A percentile compares a stretch with the other conserved stretches of the same genome.
Evolutionary conservation across 208 protist genomes (phyloP).

Genomic region (Leishmania arabica): DNA sequence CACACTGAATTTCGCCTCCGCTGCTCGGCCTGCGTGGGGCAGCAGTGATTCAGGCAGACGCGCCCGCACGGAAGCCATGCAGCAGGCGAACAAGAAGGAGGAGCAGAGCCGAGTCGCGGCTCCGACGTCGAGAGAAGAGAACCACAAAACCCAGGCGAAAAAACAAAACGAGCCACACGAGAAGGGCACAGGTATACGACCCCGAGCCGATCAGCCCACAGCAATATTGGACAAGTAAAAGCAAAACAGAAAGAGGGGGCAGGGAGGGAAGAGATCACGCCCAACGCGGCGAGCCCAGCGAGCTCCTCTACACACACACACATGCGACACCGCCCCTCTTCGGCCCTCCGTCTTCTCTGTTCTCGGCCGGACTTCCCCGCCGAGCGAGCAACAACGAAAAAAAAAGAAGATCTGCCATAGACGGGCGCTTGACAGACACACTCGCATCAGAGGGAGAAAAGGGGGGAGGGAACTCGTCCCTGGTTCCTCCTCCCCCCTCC

Average conservation of each 20-base stretch:
- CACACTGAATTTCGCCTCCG: neutral
- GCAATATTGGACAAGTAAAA: neutral
- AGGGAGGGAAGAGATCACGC: neutral
- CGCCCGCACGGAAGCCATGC: neutral
- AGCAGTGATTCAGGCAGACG: neutral
- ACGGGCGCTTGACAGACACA: neutral
- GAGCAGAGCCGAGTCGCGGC: neutral
- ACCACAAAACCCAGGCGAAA: neutral
- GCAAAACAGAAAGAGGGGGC: neutral
- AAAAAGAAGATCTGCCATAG: neutral
- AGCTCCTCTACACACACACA: neutral
- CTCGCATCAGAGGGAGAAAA: neutral
- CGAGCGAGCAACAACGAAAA: too few species aligned
- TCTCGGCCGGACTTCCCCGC: neutral
- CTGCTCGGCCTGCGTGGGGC: neutral
- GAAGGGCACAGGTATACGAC: neutral
- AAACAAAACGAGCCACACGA: neutral
- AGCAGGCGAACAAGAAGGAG: neutral
- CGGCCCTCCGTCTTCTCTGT: too few species aligned
- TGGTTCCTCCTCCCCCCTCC: neutral
- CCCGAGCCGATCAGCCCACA: neutral
- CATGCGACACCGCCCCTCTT: neutral
- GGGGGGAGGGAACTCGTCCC: neutral
- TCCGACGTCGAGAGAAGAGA: neutral
- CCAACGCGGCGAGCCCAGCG: neutral